Evolutionary conservation across 306 rosid species (phyloP).

Genomic region (Lotus japonicus): DNA sequence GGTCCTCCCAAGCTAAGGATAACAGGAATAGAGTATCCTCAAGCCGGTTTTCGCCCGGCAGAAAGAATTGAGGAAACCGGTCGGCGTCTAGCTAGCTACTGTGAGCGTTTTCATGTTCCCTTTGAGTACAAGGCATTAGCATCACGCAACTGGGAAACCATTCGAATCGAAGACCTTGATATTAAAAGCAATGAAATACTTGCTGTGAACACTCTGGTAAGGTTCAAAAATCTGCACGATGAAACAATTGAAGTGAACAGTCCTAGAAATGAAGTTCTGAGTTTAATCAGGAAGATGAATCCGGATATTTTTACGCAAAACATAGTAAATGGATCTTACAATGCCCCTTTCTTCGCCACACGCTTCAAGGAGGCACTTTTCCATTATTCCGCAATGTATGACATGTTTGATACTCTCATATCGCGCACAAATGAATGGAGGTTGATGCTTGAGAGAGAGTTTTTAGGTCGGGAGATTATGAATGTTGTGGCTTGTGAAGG

Average conservation of each 20-base stretch:
- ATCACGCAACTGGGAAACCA: constrained; percentile 64
- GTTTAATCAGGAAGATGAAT: constrained; percentile 57
- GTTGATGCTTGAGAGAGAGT: constrained; percentile 52
- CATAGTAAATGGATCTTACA: constrained; percentile 52
- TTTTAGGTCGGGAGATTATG: constrained; percentile 66
- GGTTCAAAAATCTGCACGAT: constrained; percentile 56
- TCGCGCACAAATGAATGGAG: constrained; percentile 48
- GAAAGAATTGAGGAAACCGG: constrained; percentile 75
- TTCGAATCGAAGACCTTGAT: constrained; percentile 52
- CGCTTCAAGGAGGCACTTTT: constrained; percentile 74
- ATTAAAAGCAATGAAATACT: constrained; percentile 44
- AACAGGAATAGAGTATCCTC: constrained; percentile 82
- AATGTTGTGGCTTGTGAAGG: constrained; percentile 84
- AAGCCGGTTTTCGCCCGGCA: constrained; percentile 73
- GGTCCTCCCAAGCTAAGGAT: constrained; percentile 79
- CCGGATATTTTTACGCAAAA: constrained; percentile 54
- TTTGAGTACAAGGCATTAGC: constrained; percentile 63
- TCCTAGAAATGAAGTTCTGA: constrained; percentile 58
- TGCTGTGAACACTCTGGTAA: constrained; percentile 48
- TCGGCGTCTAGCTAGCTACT: constrained; percentile 60
- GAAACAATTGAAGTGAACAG: constrained; percentile 60
- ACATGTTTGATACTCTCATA: constrained; percentile 44
- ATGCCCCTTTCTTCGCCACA: constrained; percentile 72
- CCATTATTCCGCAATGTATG: constrained; percentile 60
- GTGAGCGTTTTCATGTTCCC: constrained; percentile 63